Evolutionary conservation across 2,329 filamentous ascomycete species (phyloP).

Genomic region (Diaporthe vaccinii): DNA sequence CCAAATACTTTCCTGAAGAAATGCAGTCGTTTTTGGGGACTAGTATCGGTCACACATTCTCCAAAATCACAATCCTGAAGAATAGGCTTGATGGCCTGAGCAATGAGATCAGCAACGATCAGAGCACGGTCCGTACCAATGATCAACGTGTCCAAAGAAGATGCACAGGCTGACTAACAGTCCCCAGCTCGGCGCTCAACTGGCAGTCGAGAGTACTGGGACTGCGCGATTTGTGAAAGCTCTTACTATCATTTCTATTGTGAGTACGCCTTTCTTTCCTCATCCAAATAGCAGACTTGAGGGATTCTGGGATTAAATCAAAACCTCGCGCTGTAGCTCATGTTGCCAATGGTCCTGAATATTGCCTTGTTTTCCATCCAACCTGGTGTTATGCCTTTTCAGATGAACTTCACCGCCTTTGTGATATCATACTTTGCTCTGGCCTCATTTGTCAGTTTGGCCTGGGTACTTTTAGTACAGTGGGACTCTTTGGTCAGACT

Average conservation of each 20-base stretch:
- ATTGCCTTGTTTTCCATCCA: conserved; percentile 11
- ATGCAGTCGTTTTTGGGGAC: background rate
- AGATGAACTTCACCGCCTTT: background rate
- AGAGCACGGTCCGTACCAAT: background rate
- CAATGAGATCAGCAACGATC: background rate
- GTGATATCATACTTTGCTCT: conserved; percentile 1
- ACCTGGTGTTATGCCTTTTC: conserved; percentile 12
- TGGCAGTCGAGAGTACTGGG: conserved; percentile 22
- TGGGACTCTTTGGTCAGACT: background rate
- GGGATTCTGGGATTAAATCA: background rate
- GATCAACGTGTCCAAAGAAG: background rate
- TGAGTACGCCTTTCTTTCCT: background rate
- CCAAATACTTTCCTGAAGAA: background rate
- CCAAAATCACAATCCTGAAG: background rate
- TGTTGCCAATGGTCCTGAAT: conserved; percentile 11
- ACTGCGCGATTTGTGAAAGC: conserved; percentile 11
- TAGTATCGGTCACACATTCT: background rate
- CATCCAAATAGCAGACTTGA: background rate
- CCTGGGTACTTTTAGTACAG: background rate
- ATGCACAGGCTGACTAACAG: background rate
- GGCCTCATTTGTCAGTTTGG: background rate
- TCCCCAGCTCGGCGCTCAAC: background rate
- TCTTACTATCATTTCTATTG: conserved; percentile 14
- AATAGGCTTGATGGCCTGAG: background rate
- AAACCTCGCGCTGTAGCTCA: background rate